phyloP scores from a whole-genome alignment of 768 basidiomycete genomes.

The Dentipellis sp. region DNA sequence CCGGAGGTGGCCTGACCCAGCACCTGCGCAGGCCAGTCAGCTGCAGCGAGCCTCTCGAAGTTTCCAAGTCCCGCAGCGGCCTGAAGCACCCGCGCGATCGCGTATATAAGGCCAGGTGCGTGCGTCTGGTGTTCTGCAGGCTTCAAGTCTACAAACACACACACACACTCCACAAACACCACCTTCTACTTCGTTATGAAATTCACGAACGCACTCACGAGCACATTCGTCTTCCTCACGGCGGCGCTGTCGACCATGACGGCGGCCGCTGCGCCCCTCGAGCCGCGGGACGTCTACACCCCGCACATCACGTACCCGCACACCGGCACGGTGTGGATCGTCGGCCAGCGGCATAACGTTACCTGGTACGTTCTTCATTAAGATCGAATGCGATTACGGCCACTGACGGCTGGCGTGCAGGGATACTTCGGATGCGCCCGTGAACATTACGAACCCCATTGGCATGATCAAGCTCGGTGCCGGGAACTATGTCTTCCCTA shows the following conservation, averaged over 20 bases:
- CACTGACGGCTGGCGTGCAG: background rate
- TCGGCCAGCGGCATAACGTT: conserved; percentile 17
- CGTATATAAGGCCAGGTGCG: too few species aligned
- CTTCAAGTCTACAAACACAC: background rate
- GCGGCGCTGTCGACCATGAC: background rate
- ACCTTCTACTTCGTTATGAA: background rate
- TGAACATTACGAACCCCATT: conserved; percentile 18
- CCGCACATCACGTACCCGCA: conserved; percentile 21
- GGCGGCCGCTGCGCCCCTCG: conserved; percentile 1
- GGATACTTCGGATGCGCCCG: background rate
- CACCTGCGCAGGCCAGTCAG: too few species aligned
- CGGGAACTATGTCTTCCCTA: background rate
- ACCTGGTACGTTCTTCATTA: conserved; percentile 19
- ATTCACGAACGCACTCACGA: conserved; percentile 1
- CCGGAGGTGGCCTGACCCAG: too few species aligned
- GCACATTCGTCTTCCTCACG: background rate
- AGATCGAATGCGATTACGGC: background rate
- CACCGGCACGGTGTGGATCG: conserved; percentile 16
- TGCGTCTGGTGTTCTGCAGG: too few species aligned
- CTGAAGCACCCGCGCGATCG: too few species aligned
- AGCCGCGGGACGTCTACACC: conserved; percentile 16
- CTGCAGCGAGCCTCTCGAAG: too few species aligned
- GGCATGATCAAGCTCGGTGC: background rate
- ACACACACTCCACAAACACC: background rate
- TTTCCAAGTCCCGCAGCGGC: too few species aligned